Evolutionary conservation across 495 filamentous ascomycete species (phyloP), one percentile per base, ranked within the genome.

Genomic region (Penicillium waksmanii): DNA sequence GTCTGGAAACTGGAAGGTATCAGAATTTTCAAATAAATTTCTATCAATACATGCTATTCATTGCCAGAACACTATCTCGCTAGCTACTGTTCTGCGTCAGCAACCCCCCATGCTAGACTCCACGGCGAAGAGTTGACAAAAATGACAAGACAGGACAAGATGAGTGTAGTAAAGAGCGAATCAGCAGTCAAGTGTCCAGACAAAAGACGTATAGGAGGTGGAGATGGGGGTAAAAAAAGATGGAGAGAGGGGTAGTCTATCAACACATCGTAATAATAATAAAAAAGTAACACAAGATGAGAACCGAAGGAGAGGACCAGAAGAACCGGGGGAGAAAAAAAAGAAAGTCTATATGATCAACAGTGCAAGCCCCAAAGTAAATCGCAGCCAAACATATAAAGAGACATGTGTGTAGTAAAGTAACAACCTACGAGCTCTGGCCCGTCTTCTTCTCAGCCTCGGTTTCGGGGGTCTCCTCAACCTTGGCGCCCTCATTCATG

Each of bases 401-500:
- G 36, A 38, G 36, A 38, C 12, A 38, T n/a, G 12, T 13, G 36
- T 13, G 11, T 38, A 38, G 36, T 38, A 13, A 38, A 12, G 12
- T 38, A 13, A 13, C 12, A 38, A 13, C 34, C 27, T 71, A 71
- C 46, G 60, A 69, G 57, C 62, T 65, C 51, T 66, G 56, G 54
- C 55, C 54, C 44, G 64, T 63, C 67, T 78, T 70, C 58, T 70
- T 68, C 38, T 70, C 69, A n/a, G 66, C 66, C 53, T 67, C 69
- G n/a, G 66, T 66, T 51, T 67, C 64, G 40, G 51, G 18, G 51
- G 66, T 58, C 60, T 76, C 57, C 36, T 72, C 78, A 19, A 59
- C 73, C 54, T 73, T 70, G 12, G 64, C 66, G n/a, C 72, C 73
- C 50, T 83, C 80, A 21, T 63, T 51, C 61, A 74, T 48, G 5